phyloP scores from a whole-genome alignment of 257 asterid species.

The Avicennia marina region DNA sequence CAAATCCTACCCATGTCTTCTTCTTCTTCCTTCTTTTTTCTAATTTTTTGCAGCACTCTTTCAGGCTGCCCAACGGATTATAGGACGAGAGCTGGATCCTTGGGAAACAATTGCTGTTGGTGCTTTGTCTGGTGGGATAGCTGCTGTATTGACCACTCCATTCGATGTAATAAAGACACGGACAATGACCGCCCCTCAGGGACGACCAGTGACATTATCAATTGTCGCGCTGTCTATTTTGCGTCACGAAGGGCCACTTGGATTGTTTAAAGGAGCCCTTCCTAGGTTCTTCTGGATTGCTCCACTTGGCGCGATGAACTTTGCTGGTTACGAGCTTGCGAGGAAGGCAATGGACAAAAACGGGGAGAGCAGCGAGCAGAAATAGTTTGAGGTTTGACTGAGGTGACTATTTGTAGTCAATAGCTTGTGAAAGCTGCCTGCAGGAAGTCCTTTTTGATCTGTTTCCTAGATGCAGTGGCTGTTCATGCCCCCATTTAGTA shows the following conservation, averaged over 20 bases:
- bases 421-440: no score
- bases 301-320: conserved; percentile 91
- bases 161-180: conserved; percentile 85
- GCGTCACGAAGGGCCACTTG: conserved; percentile 65
- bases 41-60: neutral
- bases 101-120: conserved; percentile 85
- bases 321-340: conserved; percentile 82
- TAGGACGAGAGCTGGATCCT: conserved; percentile 66
- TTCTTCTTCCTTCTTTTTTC: neutral
- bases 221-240: conserved; percentile 51
- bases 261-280: conserved; percentile 77
- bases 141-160: conserved; percentile 81
- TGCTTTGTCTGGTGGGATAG: conserved; percentile 77
- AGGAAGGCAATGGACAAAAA: conserved; percentile 67
- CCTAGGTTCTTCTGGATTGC: conserved; percentile 94
- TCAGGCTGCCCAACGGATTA: conserved; percentile 54
- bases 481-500: no score
- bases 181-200: conserved; percentile 68
- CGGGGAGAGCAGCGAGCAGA: no score
- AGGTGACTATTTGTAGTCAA: no score
- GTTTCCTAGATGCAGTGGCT: no score
- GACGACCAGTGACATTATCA: conserved; percentile 40
- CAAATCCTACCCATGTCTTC: neutral
- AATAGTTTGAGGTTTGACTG: no score
- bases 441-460: no score